Conservation (phyloP, 2,329 filamentous ascomycete species). For the Claviceps lovelessii region DNA sequence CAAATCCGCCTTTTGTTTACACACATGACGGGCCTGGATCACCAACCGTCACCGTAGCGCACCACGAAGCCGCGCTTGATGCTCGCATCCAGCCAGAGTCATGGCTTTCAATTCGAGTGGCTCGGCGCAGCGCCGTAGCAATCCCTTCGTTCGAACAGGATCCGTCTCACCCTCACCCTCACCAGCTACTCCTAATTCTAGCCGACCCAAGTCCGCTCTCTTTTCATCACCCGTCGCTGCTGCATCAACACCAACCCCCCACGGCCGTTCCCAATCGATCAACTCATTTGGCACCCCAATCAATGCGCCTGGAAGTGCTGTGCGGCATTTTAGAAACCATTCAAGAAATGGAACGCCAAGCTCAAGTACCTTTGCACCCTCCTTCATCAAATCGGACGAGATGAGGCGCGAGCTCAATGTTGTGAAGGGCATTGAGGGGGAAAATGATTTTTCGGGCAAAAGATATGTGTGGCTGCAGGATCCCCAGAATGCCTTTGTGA, state of each 20-base stretch:
- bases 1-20: conserved; percentile 12
- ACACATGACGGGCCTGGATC: conserved; percentile 3
- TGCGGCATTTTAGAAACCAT: conserved; percentile 34
- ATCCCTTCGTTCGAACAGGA: conserved; percentile 57
- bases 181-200: conserved; percentile 36
- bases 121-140: conserved; percentile 57
- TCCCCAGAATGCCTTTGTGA: conserved; percentile 72
- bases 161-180: conserved; percentile 44
- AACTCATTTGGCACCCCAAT: conserved; percentile 32
- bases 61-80: conserved; percentile 8
- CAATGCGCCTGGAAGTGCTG: conserved; percentile 21
- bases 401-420: conserved; percentile 42
- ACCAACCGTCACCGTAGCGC: neutral
- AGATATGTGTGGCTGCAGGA: conserved; percentile 97
- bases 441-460: conserved; percentile 97
- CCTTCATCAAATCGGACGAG: conserved; percentile 86
- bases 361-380: conserved; percentile 81
- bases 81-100: conserved; percentile 7
- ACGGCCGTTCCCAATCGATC: conserved; percentile 56
- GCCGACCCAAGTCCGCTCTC: conserved; percentile 62
- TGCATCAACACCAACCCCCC: conserved; percentile 30
- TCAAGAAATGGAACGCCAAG: conserved; percentile 51
- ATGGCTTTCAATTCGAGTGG: conserved; percentile 23
- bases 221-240: conserved; percentile 42
- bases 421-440: conserved; percentile 71